Evolutionary conservation across 306 rosid species (phyloP).

Genomic region (Castanea crenata): DNA sequence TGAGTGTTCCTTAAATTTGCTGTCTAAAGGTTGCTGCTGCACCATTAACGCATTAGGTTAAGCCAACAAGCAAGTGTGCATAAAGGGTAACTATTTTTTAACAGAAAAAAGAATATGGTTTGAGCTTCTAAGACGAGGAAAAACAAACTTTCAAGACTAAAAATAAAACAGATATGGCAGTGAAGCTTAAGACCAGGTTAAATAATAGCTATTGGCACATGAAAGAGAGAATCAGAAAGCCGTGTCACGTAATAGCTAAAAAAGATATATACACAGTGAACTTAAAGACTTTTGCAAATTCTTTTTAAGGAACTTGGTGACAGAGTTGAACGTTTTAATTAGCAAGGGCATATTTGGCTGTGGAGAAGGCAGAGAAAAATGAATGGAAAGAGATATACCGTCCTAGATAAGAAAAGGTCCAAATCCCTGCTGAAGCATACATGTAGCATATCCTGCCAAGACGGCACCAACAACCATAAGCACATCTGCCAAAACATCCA

Average conservation of each 20-base stretch:
- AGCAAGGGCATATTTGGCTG: background rate
- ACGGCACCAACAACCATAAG: slow-evolving; percentile 86
- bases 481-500: slow-evolving; percentile 64
- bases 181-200: background rate
- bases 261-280: background rate
- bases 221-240: background rate
- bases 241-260: background rate
- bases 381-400: slow-evolving; percentile 37
- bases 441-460: slow-evolving; percentile 78
- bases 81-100: background rate
- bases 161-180: background rate
- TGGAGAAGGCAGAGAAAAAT: background rate
- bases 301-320: background rate
- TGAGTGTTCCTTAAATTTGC: slow-evolving; percentile 49
- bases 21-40: slow-evolving; percentile 37
- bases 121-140: background rate
- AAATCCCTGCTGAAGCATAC: slow-evolving; percentile 86
- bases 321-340: background rate
- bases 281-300: background rate
- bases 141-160: background rate
- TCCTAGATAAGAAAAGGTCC: slow-evolving; percentile 57
- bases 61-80: slow-evolving; percentile 18
- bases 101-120: background rate
- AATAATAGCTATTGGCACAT: background rate
- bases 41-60: slow-evolving; percentile 22